phyloP scores from a whole-genome alignment of 257 asterid genomes.

The Penstemon davidsonii region DNA sequence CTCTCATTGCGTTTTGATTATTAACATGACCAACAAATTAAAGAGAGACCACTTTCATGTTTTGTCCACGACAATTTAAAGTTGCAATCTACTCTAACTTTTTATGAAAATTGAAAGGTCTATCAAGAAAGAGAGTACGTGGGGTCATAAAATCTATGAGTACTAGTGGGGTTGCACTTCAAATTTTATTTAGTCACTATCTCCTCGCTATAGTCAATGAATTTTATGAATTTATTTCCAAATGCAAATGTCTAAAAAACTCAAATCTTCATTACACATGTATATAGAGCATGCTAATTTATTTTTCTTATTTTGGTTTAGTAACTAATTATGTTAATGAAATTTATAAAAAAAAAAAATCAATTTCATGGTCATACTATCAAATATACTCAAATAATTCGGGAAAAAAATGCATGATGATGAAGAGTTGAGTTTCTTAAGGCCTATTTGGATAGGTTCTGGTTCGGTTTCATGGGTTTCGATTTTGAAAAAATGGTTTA shows the following conservation, averaged over 20 bases:
- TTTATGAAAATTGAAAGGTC: background rate
- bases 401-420: no score
- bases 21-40: slow-evolving; percentile 15
- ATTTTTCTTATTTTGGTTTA: no score
- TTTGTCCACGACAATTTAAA: slow-evolving; percentile 28
- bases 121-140: slow-evolving; percentile 18
- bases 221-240: background rate
- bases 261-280: no score
- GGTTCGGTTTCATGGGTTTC: no score
- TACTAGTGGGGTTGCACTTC: background rate
- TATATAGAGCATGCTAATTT: no score
- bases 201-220: background rate
- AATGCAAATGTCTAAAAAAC: background rate
- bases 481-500: no score
- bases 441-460: no score
- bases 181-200: slow-evolving; percentile 22
- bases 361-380: no score
- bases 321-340: no score
- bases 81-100: slow-evolving; percentile 25
- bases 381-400: no score
- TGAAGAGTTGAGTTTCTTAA: no score
- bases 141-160: slow-evolving; percentile 16
- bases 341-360: no score
- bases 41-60: slow-evolving; percentile 10
- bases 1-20: slow-evolving; percentile 21